Evolutionary conservation across 2,329 filamentous ascomycete genomes (phyloP).

Genomic region (Ophiostoma himal-ulmi): DNA sequence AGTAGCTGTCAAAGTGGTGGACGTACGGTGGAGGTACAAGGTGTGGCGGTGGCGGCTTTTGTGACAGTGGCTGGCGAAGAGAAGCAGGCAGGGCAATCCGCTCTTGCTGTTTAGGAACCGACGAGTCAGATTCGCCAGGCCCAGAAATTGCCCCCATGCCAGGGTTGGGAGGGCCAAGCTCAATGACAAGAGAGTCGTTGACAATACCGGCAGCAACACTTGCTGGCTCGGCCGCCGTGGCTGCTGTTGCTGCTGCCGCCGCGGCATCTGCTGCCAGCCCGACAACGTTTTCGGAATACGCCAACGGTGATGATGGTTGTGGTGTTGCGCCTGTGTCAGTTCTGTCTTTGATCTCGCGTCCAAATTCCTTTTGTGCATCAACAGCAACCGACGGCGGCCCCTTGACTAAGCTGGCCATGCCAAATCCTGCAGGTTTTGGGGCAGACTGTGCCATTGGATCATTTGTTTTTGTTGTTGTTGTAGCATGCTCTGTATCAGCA

Average conservation of each 20-base stretch:
- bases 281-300: constrained; percentile 3
- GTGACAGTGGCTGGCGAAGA: constrained; percentile 29
- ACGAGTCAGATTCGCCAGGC: neutral
- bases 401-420: neutral
- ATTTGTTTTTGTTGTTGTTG: neutral
- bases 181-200: constrained; percentile 21
- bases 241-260: constrained; percentile 2
- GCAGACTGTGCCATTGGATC: neutral
- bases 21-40: constrained; percentile 72
- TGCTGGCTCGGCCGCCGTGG: constrained; percentile 14
- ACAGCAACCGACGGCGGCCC: neutral
- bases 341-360: neutral
- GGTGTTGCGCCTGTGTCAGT: neutral
- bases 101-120: neutral
- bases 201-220: neutral
- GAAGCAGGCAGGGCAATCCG: neutral
- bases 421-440: neutral
- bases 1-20: constrained; percentile 95
- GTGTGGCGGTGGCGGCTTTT: constrained; percentile 51
- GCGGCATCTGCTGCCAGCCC: constrained; percentile 14
- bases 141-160: constrained; percentile 18
- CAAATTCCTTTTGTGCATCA: constrained; percentile 7
- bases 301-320: neutral
- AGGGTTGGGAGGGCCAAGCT: constrained; percentile 26
- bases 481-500: neutral